phyloP scores from a whole-genome alignment of 768 basidiomycete species.

The Xerocomellus dryophilus region DNA sequence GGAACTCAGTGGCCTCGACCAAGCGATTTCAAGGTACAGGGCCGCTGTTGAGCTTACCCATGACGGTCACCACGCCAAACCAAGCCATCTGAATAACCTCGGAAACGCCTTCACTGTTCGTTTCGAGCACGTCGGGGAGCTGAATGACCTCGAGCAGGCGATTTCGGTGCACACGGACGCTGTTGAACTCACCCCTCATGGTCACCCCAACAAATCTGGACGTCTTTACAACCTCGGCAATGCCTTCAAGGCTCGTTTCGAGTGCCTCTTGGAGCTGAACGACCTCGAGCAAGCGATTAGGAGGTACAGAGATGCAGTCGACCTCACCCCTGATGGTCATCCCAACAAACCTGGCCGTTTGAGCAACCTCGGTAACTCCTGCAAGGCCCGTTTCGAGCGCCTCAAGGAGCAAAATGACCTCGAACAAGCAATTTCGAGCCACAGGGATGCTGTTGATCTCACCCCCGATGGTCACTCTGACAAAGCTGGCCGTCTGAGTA shows the following conservation, averaged over 20 bases:
- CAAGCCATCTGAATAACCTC: too few species aligned
- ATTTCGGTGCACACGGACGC: neutral
- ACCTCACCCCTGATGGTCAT: neutral
- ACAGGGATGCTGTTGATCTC: neutral
- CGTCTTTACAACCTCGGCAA: neutral
- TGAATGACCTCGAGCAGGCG: neutral
- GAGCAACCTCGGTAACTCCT: neutral
- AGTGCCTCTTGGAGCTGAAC: neutral
- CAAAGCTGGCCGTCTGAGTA: neutral
- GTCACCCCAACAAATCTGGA: neutral
- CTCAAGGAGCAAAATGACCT: neutral
- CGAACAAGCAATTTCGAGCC: neutral
- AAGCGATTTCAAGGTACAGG: too few species aligned
- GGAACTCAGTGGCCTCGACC: too few species aligned
- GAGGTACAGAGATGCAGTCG: neutral
- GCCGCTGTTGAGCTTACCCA: too few species aligned
- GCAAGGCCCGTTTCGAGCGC: slow-evolving; percentile 6
- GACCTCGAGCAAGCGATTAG: neutral
- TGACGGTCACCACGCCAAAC: too few species aligned
- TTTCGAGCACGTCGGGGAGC: neutral
- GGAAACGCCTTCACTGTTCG: too few species aligned
- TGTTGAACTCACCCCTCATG: neutral
- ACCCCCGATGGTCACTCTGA: neutral
- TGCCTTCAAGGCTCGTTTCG: too few species aligned
- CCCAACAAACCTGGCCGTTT: neutral